A percentile compares a stretch with the other conserved stretches of the same genome.
phyloP scores from a whole-genome alignment of 495 filamentous ascomycete genomes.

The Talaromyces trachyspermus region DNA sequence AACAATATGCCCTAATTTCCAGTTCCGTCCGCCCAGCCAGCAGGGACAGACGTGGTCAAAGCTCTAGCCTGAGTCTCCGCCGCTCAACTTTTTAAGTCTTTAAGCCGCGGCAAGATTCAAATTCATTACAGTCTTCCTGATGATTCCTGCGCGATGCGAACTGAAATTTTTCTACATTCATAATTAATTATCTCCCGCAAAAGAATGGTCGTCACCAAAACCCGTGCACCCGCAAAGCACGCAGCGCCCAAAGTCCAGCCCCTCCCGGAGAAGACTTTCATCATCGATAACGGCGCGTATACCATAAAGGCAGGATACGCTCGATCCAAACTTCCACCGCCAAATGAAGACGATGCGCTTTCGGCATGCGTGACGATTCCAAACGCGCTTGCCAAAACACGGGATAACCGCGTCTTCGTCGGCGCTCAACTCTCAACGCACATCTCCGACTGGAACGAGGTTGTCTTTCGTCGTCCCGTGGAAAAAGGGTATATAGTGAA shows the following conservation, averaged over 20 bases:
- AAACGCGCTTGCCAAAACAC: constrained; percentile 80
- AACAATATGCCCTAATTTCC: constrained; percentile 24
- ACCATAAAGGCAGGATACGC: constrained; percentile 91
- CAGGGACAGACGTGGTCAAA: too few relatives aligned
- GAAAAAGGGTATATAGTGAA: constrained; percentile 95
- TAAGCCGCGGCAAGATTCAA: background rate
- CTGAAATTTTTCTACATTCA: constrained; percentile 9
- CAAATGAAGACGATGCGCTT: constrained; percentile 34
- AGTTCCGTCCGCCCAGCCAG: constrained; percentile 7
- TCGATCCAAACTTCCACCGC: constrained; percentile 22
- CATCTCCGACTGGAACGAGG: constrained; percentile 84
- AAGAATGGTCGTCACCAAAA: constrained; percentile 31
- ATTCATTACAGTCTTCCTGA: background rate
- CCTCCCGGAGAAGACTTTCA: constrained; percentile 60
- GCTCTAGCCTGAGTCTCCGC: background rate
- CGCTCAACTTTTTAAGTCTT: background rate
- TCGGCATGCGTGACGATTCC: constrained; percentile 61
- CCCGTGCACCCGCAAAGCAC: constrained; percentile 28
- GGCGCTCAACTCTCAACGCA: constrained; percentile 66
- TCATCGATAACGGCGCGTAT: constrained; percentile 91
- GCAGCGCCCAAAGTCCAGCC: constrained; percentile 20
- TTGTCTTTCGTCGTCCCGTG: constrained; percentile 78
- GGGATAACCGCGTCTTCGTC: constrained; percentile 69
- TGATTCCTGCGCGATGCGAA: background rate
- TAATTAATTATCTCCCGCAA: background rate